These are phyloP conservation scores for Friedmanniomyces simplex DNA, from an alignment of 495 filamentous ascomycete species.

Conservation along the genomic window DNA sequence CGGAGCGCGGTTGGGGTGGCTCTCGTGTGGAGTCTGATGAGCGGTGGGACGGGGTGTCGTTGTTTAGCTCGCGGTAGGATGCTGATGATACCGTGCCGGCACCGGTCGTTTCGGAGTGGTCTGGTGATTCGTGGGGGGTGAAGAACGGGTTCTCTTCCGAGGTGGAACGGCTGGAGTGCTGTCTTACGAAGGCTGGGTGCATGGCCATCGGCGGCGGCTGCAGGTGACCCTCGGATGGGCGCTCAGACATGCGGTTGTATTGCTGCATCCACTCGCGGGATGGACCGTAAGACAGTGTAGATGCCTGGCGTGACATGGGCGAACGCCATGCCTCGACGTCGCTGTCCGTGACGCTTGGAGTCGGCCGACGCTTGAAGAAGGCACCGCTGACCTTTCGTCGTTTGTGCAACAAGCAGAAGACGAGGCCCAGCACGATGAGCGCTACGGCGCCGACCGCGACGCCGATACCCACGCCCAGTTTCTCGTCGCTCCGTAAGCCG, in stretches of 20 bases:
- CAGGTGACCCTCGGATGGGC: neutral
- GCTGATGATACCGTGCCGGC: neutral
- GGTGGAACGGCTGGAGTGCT: slow-evolving; percentile 1
- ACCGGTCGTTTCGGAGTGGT: neutral
- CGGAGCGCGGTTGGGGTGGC: neutral
- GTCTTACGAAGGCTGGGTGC: slow-evolving; percentile 8
- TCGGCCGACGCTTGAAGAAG: slow-evolving; percentile 12
- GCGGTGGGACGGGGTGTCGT: neutral
- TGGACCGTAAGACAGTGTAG: neutral
- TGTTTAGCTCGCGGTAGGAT: neutral
- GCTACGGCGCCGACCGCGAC: slow-evolving; percentile 11
- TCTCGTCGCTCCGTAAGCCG: neutral
- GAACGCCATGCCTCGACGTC: slow-evolving; percentile 5
- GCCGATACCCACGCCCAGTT: slow-evolving; percentile 15
- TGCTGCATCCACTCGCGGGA: neutral
- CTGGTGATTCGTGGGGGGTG: slow-evolving; percentile 11
- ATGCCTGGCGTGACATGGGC: neutral
- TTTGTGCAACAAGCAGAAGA: slow-evolving; percentile 7
- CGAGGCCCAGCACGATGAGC: slow-evolving; percentile 3
- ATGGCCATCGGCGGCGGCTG: slow-evolving; percentile 9
- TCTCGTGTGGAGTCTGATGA: neutral
- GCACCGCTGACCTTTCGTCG: slow-evolving; percentile 7
- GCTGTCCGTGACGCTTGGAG: slow-evolving; percentile 6
- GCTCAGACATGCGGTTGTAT: neutral
- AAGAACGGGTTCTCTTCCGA: slow-evolving; percentile 18